Conservation (phyloP, 768 basidiomycete species). For the Pilatotrama ljubarskyi region DNA sequence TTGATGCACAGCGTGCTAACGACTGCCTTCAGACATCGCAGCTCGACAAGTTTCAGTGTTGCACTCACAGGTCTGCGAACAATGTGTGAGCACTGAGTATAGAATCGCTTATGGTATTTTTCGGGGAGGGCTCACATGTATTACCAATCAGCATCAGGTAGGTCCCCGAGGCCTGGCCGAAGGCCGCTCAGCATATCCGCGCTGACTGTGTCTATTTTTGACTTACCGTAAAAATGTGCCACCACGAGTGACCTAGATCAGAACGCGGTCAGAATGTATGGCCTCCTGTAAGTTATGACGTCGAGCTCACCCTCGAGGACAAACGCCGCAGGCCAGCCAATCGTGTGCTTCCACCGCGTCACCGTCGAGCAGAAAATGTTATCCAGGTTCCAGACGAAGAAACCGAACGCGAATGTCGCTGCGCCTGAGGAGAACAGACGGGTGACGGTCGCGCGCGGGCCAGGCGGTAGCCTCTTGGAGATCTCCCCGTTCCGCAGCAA, state of each 20-base stretch:
- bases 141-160: slow-evolving; percentile 37
- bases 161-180: slow-evolving; percentile 28
- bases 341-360: slow-evolving; percentile 51
- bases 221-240: slow-evolving; percentile 67
- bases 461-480: slow-evolving; percentile 41
- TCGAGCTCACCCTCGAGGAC: slow-evolving; percentile 55
- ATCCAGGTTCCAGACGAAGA: slow-evolving; percentile 79
- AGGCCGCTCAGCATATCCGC: not conserved
- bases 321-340: slow-evolving; percentile 70
- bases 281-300: not conserved
- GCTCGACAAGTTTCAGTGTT: not conserved
- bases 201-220: not conserved
- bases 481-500: slow-evolving; percentile 49
- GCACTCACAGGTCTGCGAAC: slow-evolving; percentile 29
- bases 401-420: slow-evolving; percentile 59
- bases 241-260: slow-evolving; percentile 77
- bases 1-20: slow-evolving; percentile 60
- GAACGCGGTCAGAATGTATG: not conserved
- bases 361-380: slow-evolving; percentile 68
- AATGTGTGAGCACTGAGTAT: not conserved
- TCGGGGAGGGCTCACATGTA: slow-evolving; percentile 31
- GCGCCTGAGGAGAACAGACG: slow-evolving; percentile 55
- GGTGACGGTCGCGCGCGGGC: slow-evolving; percentile 42
- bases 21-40: not conserved
- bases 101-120: too few species aligned